These are phyloP conservation scores for Trypanosoma brucei DNA, from an alignment of 208 protist genomes.

Conservation along the genomic window DNA sequence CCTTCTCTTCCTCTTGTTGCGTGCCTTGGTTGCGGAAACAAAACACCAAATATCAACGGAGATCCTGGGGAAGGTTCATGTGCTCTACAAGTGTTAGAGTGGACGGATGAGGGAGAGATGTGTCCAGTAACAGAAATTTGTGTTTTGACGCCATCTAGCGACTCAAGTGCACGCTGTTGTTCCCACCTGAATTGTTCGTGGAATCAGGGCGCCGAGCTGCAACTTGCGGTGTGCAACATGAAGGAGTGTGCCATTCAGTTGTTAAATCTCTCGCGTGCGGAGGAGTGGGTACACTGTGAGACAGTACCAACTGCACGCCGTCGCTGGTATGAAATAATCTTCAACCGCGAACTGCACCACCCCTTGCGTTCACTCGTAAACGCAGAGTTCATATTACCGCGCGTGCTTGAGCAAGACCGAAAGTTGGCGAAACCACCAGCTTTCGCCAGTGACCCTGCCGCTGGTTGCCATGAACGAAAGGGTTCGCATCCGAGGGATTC, in stretches of 20 bases:
- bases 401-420: conserved; percentile 29
- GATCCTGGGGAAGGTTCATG: conserved; percentile 8
- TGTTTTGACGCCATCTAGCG: conserved; percentile 18
- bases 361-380: conserved; percentile 68
- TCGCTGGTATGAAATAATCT: conserved; percentile 3
- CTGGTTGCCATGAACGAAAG: too few relatives aligned
- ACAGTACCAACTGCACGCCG: not conserved
- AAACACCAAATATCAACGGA: not conserved
- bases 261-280: conserved; percentile 30
- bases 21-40: conserved; percentile 20
- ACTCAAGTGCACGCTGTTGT: conserved; percentile 23
- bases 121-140: not conserved
- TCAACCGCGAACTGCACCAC: conserved; percentile 39
- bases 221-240: conserved; percentile 62
- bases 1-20: conserved; percentile 66
- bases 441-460: not conserved
- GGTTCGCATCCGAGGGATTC: too few relatives aligned
- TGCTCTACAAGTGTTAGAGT: conserved; percentile 29
- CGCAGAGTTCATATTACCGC: conserved; percentile 78
- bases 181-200: conserved; percentile 39
- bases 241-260: conserved; percentile 55
- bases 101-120: conserved; percentile 2
- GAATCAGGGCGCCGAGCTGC: conserved; percentile 74
- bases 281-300: not conserved
- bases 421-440: not conserved